Percentiles rank a stretch among this genome's conserved stretches.
Evolutionary conservation across 2,329 filamentous ascomycete genomes (phyloP).

Genomic region (Aspergillus fischeri): DNA sequence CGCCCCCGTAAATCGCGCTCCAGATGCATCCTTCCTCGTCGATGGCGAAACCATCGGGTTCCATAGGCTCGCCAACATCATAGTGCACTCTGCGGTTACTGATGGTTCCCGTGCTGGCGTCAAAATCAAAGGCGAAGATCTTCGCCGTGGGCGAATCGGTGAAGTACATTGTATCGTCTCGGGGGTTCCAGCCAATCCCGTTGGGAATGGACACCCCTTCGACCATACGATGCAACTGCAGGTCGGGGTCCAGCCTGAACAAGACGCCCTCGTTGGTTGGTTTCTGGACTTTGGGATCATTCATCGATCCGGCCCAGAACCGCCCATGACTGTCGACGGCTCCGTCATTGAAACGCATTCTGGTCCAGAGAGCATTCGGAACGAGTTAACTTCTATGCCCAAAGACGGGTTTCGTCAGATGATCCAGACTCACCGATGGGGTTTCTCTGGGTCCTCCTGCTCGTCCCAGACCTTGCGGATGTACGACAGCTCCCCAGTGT

Average conservation of each 20-base stretch:
- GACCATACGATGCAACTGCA: constrained; percentile 57
- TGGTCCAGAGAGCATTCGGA: constrained; percentile 21
- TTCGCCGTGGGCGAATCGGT: constrained; percentile 70
- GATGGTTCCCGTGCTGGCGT: constrained; percentile 58
- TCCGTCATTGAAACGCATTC: constrained; percentile 70
- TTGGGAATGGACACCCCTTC: constrained; percentile 74
- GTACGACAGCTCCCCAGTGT: constrained; percentile 53
- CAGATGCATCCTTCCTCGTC: constrained; percentile 84
- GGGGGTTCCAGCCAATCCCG: constrained; percentile 73
- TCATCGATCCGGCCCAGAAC: constrained; percentile 86
- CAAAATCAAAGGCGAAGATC: constrained; percentile 73
- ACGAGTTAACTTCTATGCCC: constrained; percentile 8
- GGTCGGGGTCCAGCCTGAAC: constrained; percentile 64
- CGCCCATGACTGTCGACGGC: constrained; percentile 73
- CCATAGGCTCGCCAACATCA: constrained; percentile 58
- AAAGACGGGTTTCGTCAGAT: background rate
- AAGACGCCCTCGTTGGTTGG: constrained; percentile 58
- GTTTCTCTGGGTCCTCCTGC: constrained; percentile 45
- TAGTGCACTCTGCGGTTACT: constrained; percentile 70
- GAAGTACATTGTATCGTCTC: constrained; percentile 72
- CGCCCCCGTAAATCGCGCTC: constrained; percentile 79
- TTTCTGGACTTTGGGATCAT: constrained; percentile 65
- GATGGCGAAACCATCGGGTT: constrained; percentile 79
- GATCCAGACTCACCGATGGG: constrained; percentile 36
- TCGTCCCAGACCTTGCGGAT: constrained; percentile 55